A percentile compares a stretch with the other conserved stretches of the same genome.
phyloP scores from a whole-genome alignment of 805 yeast species.

The Ogataea pini region DNA sequence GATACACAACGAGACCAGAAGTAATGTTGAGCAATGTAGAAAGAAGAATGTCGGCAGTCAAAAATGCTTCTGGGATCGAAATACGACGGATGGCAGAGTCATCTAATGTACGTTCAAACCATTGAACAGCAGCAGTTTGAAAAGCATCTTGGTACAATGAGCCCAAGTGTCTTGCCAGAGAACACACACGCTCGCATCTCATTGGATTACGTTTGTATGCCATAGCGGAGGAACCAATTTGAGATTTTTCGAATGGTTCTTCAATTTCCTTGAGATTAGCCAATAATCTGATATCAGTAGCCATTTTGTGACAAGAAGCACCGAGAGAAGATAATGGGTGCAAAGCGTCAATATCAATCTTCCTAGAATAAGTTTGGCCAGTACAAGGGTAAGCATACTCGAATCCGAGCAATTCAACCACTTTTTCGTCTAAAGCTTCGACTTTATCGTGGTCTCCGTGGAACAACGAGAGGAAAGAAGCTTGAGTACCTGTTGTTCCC shows the following conservation, averaged over 20 bases:
- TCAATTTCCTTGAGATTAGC: slow-evolving; percentile 97
- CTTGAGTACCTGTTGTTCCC: slow-evolving; percentile 99
- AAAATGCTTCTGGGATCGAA: slow-evolving; percentile 92
- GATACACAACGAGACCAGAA: slow-evolving; percentile 95
- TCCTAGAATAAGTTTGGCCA: slow-evolving; percentile 98
- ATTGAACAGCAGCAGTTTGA: slow-evolving; percentile 96
- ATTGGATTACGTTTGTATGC: slow-evolving; percentile 99
- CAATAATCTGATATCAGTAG: slow-evolving; percentile 91
- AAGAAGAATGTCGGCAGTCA: slow-evolving; percentile 91
- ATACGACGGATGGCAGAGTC: slow-evolving; percentile 98
- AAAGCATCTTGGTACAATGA: slow-evolving; percentile 90
- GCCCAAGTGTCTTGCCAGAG: slow-evolving; percentile 95
- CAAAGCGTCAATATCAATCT: slow-evolving; percentile 92
- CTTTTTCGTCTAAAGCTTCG: slow-evolving; percentile 87
- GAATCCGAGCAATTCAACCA: slow-evolving; percentile 90
- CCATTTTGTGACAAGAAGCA: slow-evolving; percentile 95
- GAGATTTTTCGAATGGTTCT: slow-evolving; percentile 98
- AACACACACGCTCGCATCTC: slow-evolving; percentile 98
- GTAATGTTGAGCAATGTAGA: slow-evolving; percentile 90
- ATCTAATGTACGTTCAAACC: slow-evolving; percentile 99
- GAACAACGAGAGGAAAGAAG: slow-evolving; percentile 90
- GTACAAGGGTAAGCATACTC: slow-evolving; percentile 96
- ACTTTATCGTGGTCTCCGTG: slow-evolving; percentile 97
- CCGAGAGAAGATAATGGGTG: slow-evolving; percentile 94
- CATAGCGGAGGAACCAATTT: slow-evolving; percentile 98